Evolutionary conservation across 148 eudicot genomes (phyloP).

Genomic region (Dianthus caryophyllus): DNA sequence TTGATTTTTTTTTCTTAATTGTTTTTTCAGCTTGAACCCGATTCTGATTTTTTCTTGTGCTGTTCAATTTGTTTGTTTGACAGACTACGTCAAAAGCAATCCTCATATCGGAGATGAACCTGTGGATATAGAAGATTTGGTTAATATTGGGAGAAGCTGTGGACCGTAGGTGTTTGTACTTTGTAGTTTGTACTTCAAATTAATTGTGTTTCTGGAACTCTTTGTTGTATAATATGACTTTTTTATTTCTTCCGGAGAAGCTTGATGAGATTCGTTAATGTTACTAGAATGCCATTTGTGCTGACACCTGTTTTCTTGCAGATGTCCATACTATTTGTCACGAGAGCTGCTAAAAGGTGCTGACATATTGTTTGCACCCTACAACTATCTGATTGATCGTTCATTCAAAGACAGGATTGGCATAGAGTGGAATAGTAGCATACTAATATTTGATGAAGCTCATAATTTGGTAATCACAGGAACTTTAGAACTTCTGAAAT

Average conservation of each 20-base stretch:
- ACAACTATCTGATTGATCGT: slow-evolving; percentile 93
- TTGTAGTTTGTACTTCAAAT: neutral
- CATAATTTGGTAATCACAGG: slow-evolving; percentile 76
- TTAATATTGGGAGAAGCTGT: slow-evolving; percentile 82
- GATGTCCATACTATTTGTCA: slow-evolving; percentile 94
- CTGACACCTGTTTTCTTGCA: slow-evolving; percentile 24
- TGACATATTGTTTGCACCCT: slow-evolving; percentile 93
- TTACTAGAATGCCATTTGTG: neutral
- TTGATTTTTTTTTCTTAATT: neutral
- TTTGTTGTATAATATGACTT: neutral
- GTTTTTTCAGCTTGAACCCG: neutral
- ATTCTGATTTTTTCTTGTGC: slow-evolving; percentile 6
- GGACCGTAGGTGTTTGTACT: slow-evolving; percentile 71
- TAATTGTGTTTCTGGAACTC: slow-evolving; percentile 2
- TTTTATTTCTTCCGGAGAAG: neutral
- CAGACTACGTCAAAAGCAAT: slow-evolving; percentile 68
- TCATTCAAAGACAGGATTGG: slow-evolving; percentile 54
- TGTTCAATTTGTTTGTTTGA: slow-evolving; percentile 12
- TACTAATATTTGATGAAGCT: slow-evolving; percentile 97
- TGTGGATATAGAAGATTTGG: slow-evolving; percentile 91
- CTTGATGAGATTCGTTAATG: neutral
- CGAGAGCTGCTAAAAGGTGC: slow-evolving; percentile 84
- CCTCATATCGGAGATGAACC: slow-evolving; percentile 92
- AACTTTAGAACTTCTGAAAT: neutral
- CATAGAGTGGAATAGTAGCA: slow-evolving; percentile 65